Evolutionary conservation across 208 protist genomes (phyloP).

Genomic region (Wallacemonas rigidus): DNA sequence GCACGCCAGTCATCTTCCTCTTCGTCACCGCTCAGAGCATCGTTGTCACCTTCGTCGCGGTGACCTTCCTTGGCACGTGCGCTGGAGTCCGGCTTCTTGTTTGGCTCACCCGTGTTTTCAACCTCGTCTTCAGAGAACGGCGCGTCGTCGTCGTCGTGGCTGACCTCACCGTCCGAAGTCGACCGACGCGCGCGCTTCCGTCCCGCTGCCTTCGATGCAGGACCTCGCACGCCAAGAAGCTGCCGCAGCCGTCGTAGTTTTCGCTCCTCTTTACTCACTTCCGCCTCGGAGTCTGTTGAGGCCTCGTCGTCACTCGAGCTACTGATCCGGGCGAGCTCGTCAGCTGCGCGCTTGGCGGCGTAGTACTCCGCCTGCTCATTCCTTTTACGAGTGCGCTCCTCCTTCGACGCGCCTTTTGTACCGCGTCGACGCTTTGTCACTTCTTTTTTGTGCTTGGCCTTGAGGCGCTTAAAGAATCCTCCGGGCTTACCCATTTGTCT

Average conservation of each 20-base stretch:
- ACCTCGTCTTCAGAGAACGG: conserved; percentile 6
- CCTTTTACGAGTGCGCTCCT: conserved; percentile 68
- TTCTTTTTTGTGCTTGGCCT: conserved; percentile 68
- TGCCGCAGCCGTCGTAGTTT: conserved; percentile 43
- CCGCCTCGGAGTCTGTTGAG: conserved; percentile 67
- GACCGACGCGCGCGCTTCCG: conserved; percentile 3
- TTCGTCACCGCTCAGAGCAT: background rate
- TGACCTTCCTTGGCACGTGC: background rate
- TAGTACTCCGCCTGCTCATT: conserved; percentile 76
- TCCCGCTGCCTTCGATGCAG: background rate
- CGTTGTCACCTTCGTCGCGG: background rate
- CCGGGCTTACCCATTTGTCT: conserved; percentile 65
- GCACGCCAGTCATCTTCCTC: conserved; percentile 12
- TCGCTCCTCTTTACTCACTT: conserved; percentile 29
- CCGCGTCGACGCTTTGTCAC: conserved; percentile 54
- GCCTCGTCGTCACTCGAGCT: conserved; percentile 64
- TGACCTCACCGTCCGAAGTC: background rate
- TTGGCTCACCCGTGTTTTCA: background rate
- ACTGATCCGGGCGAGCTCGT: conserved; percentile 76
- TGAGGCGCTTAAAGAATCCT: conserved; percentile 85
- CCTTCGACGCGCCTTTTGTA: conserved; percentile 81
- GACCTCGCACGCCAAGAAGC: conserved; percentile 36
- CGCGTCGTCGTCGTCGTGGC: conserved; percentile 1
- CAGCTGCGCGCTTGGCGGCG: conserved; percentile 72
- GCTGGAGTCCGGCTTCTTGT: no score